A percentile compares a stretch with the other conserved stretches of the same genome.
Conservation (phyloP, 2,329 filamentous ascomycete species). For the Colletotrichum lindemuthianum region DNA sequence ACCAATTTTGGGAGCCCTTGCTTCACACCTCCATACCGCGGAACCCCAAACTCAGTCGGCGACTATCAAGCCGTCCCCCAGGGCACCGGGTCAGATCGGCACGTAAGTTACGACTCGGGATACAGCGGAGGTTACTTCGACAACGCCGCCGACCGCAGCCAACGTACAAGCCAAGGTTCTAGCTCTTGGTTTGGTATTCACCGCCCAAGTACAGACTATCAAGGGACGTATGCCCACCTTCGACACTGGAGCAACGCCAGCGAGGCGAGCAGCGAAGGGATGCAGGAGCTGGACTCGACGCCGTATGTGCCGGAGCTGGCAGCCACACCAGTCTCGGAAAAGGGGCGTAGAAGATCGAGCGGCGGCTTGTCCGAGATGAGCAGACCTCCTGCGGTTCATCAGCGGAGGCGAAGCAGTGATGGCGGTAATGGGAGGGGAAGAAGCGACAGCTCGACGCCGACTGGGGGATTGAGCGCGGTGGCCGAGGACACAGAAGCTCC, state of each 20-base stretch:
- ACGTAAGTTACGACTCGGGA: slow-evolving; percentile 43
- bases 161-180: slow-evolving; percentile 39
- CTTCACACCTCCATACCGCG: slow-evolving; percentile 35
- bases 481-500: slow-evolving; percentile 56
- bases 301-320: slow-evolving; percentile 51
- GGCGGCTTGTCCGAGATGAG: slow-evolving; percentile 37
- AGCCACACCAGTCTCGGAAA: slow-evolving; percentile 41
- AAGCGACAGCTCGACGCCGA: slow-evolving; percentile 38
- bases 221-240: slow-evolving; percentile 48
- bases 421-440: slow-evolving; percentile 35
- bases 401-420: slow-evolving; percentile 42
- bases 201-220: slow-evolving; percentile 51
- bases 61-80: slow-evolving; percentile 35
- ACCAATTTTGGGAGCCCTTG: slow-evolving; percentile 37
- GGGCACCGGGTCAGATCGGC: slow-evolving; percentile 39
- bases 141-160: slow-evolving; percentile 31
- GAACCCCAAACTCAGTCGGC: slow-evolving; percentile 21
- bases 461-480: slow-evolving; percentile 44
- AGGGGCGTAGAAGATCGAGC: slow-evolving; percentile 42
- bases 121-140: slow-evolving; percentile 45
- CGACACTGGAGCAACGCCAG: slow-evolving; percentile 57
- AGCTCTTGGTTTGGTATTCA: slow-evolving; percentile 38
- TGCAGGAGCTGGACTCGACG: slow-evolving; percentile 51
- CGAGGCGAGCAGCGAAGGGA: slow-evolving; percentile 50
- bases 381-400: slow-evolving; percentile 41